A percentile compares a stretch with the other conserved stretches of the same genome.
phyloP scores from a whole-genome alignment of 768 basidiomycete species.

The Hygrophoropsis aurantiaca region DNA sequence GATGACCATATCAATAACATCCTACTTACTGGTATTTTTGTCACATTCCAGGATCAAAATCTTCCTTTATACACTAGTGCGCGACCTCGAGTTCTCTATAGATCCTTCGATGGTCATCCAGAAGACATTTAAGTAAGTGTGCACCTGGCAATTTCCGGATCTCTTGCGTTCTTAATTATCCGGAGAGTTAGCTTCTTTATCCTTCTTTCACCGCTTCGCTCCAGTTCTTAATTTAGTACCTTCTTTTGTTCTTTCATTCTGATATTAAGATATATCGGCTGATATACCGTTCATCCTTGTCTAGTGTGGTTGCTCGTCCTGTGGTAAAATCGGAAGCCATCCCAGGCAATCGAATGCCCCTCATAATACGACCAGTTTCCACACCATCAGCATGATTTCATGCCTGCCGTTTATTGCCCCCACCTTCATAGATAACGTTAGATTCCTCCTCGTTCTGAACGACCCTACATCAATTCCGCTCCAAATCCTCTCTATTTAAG shows the following conservation, averaged over 20 bases:
- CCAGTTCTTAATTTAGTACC: constrained; percentile 4
- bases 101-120: constrained; percentile 55
- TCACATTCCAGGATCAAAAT: constrained; percentile 57
- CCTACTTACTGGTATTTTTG: constrained; percentile 18
- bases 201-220: background rate
- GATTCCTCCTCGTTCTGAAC: background rate
- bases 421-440: constrained; percentile 19
- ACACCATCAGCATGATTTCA: constrained; percentile 1
- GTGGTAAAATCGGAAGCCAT: constrained; percentile 55
- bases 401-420: constrained; percentile 2
- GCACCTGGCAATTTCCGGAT: constrained; percentile 16
- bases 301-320: constrained; percentile 55
- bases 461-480: constrained; percentile 1
- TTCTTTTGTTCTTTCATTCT: constrained; percentile 10
- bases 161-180: constrained; percentile 18
- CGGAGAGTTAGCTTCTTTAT: constrained; percentile 14
- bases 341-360: constrained; percentile 61
- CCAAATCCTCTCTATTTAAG: constrained; percentile 15
- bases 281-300: constrained; percentile 12
- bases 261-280: constrained; percentile 10
- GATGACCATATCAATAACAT: background rate
- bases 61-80: constrained; percentile 57
- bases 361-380: constrained; percentile 41
- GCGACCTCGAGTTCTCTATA: constrained; percentile 54
- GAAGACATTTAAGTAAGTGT: constrained; percentile 60